Conservation (phyloP, 371 early-diverging fungal species). For the Mucor piriformis region DNA sequence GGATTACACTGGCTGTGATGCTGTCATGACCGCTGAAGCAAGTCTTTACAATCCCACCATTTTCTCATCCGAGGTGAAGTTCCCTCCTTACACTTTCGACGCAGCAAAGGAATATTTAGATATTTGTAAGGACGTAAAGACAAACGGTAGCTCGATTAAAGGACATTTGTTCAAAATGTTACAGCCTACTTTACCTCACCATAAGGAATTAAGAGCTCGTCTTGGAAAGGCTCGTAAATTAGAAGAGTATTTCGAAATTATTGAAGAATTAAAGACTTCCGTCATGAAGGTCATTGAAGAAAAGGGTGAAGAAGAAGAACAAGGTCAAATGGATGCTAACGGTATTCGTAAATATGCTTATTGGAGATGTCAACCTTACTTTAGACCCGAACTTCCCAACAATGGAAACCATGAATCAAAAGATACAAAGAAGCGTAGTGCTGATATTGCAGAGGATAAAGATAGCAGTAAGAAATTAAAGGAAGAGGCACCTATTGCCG, state of each 20-base stretch:
- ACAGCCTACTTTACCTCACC: slow-evolving; percentile 74
- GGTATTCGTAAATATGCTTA: slow-evolving; percentile 72
- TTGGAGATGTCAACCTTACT: slow-evolving; percentile 75
- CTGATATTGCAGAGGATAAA: slow-evolving; percentile 11
- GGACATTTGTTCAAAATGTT: slow-evolving; percentile 96
- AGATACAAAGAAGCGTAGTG: slow-evolving; percentile 12
- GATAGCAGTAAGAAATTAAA: slow-evolving; percentile 22
- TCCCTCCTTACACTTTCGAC: slow-evolving; percentile 68
- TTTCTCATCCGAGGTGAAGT: slow-evolving; percentile 50
- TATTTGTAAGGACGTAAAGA: slow-evolving; percentile 65
- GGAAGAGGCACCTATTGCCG: slow-evolving; percentile 3
- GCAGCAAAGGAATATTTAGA: slow-evolving; percentile 87
- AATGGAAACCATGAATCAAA: slow-evolving; percentile 26
- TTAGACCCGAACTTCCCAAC: slow-evolving; percentile 62
- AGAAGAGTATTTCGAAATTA: slow-evolving; percentile 64
- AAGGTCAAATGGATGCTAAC: slow-evolving; percentile 52
- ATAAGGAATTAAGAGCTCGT: slow-evolving; percentile 77
- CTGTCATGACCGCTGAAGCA: slow-evolving; percentile 97
- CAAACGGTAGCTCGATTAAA: slow-evolving; percentile 68
- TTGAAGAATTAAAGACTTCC: slow-evolving; percentile 62
- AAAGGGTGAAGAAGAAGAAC: slow-evolving; percentile 34
- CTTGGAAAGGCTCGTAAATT: slow-evolving; percentile 66
- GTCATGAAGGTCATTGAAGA: slow-evolving; percentile 43
- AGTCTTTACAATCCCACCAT: slow-evolving; percentile 93
- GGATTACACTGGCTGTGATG: slow-evolving; percentile 90